Base-by-base conservation (phyloP, 257 asterid species). In the Mitragyna speciosa region DNA sequence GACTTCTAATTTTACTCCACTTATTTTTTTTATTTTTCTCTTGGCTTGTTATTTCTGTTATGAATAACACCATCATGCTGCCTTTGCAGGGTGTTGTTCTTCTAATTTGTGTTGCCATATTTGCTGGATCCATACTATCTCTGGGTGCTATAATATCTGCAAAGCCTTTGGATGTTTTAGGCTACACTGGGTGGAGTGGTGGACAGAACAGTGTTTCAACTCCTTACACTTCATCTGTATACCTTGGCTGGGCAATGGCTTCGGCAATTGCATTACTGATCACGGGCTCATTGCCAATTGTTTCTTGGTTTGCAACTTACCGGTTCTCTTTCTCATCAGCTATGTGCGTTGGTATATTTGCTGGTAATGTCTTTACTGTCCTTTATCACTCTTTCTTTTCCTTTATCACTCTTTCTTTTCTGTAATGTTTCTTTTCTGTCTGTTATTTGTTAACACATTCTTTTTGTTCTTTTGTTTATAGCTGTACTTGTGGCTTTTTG, bases 171-270 rank as follows among this genome's bases (percentile, higher is more conserved):
- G 98, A 94, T 79, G 98, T 90, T 89, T 91, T 96, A 78, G 87
- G 89, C 66, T 92, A 91, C 87, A 92, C 86, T 84, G 96, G 96
- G 36, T 86, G 86, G 95, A 88, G 93, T 70, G 90, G 94, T 78
- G 87, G 89, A 83, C 89, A 83, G 82, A 88, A 85, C 80, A 81
- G 88, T 79, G 87, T 89, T 82, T 89, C 95, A 73, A 94, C 99
- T 79, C 98, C 98, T 36, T 96, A 96, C 87, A 93, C 93, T 83
- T 96, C 99, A 54, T 86, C 99, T 41, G 79, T 89, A 78, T 96
- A 92, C 87, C 80, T 96, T 81, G 99, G 97, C 75, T 96, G 99
- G 98, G 97, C 99, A 79, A 83, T 94, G 86, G 96, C 97, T 83
- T 90, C 98, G 80, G 92, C 89, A 76, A 91, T 96, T 80, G 98